Evolutionary conservation across 441 rosid genomes (phyloP).

Genomic region (Isatis lusitanica): DNA sequence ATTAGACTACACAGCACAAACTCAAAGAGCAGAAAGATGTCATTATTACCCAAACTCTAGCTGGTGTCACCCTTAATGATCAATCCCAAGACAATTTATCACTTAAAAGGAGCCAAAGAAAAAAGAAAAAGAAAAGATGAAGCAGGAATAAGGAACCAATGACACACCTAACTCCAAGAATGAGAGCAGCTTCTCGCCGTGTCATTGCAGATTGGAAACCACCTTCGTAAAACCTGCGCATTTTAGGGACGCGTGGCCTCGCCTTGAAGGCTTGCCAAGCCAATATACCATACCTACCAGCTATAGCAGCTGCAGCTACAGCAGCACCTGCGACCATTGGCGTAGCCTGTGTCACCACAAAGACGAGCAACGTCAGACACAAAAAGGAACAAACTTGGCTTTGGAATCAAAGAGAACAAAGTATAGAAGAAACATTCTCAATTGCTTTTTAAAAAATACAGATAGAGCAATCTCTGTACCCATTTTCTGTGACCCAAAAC

Average conservation of each 20-base stretch:
- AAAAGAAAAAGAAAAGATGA: not conserved
- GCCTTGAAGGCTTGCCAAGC: constrained; percentile 78
- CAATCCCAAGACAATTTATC: not conserved
- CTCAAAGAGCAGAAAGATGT: not conserved
- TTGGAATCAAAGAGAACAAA: constrained; percentile 9
- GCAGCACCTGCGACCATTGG: constrained; percentile 39
- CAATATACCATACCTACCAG: constrained; percentile 55
- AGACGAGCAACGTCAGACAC: not conserved
- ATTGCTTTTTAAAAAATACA: not conserved
- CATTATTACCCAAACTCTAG: not conserved
- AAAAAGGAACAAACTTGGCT: not conserved
- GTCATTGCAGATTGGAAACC: constrained; percentile 63
- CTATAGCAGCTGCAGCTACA: constrained; percentile 50
- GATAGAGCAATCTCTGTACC: not conserved
- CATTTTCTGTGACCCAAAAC: not conserved
- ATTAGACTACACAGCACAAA: not conserved
- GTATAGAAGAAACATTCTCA: not conserved
- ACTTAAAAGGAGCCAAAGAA: not conserved
- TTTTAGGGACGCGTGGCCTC: constrained; percentile 49
- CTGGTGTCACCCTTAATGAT: not conserved
- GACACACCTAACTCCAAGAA: constrained; percentile 64
- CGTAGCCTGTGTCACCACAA: constrained; percentile 30
- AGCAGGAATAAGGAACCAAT: not conserved
- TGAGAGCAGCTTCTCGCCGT: constrained; percentile 63
- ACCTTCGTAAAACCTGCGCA: constrained; percentile 64